These are phyloP conservation scores for Phaeophleospora eucalypticola DNA, from an alignment of 2,329 filamentous ascomycete genomes.

Conservation along the genomic window DNA sequence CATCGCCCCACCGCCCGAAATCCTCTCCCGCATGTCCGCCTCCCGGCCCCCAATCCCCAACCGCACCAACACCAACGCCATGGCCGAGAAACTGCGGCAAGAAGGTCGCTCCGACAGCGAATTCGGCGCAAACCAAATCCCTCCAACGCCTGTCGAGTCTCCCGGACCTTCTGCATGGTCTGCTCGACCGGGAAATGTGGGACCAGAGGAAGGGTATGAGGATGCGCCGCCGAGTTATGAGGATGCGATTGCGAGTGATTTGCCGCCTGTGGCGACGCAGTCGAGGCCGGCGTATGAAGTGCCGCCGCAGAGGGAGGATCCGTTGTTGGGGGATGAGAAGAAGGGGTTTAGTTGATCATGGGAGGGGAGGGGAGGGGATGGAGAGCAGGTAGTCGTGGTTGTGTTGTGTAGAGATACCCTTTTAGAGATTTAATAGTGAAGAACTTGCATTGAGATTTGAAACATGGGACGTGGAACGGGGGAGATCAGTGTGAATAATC, in stretches of 20 bases:
- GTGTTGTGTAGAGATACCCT: too few species aligned
- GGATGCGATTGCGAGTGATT: constrained; percentile 77
- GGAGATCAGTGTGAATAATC: too few species aligned
- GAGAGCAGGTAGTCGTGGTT: too few species aligned
- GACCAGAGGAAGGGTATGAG: constrained; percentile 12
- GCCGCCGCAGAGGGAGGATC: constrained; percentile 34
- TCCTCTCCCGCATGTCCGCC: constrained; percentile 62
- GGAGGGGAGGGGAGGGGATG: too few species aligned
- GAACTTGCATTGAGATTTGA: too few species aligned
- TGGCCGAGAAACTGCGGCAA: constrained; percentile 22
- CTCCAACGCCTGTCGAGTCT: constrained; percentile 21
- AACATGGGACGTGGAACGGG: too few species aligned
- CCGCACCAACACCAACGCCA: constrained; percentile 19
- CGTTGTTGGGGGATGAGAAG: constrained; percentile 31
- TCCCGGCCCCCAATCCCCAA: constrained; percentile 15
- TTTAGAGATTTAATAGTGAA: too few species aligned
- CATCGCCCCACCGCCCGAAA: constrained; percentile 71
- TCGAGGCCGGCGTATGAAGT: constrained; percentile 59
- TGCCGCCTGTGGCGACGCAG: constrained; percentile 69
- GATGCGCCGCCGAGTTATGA: constrained; percentile 91
- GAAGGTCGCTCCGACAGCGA: constrained; percentile 22
- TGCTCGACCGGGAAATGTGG: constrained; percentile 9
- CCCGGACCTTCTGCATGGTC: constrained; percentile 9
- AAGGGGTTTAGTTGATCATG: constrained; percentile 19
- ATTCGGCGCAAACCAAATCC: constrained; percentile 25